phyloP scores from a whole-genome alignment of 1,284 basidiomycete genomes.

The Blastosporella zonata region DNA sequence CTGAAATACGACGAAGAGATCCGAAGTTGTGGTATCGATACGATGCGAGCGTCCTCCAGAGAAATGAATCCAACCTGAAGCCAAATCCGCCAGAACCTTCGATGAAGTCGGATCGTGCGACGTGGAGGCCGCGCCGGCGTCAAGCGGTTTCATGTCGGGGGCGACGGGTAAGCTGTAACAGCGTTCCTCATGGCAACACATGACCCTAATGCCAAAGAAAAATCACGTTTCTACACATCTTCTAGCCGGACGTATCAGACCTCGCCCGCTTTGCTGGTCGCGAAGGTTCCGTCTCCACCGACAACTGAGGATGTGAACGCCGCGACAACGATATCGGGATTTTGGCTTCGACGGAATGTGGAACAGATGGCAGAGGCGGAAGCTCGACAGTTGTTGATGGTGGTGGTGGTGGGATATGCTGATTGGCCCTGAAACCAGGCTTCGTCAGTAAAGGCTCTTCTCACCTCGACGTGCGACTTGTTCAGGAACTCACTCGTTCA shows the following conservation, averaged over 20 bases:
- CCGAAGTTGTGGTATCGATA: neutral
- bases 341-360: constrained; percentile 1
- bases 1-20: too few species aligned
- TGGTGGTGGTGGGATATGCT: neutral
- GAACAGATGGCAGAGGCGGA: constrained; percentile 8
- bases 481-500: constrained; percentile 10
- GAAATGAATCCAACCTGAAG: neutral
- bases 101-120: neutral
- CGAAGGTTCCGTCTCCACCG: constrained; percentile 2
- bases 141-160: neutral
- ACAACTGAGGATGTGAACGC: neutral
- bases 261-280: constrained; percentile 10
- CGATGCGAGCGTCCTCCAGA: neutral
- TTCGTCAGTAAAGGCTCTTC: neutral
- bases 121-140: neutral
- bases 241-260: neutral
- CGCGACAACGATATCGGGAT: constrained; percentile 5
- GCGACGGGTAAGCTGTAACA: neutral
- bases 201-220: neutral
- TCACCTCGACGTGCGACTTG: neutral
- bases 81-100: neutral
- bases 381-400: constrained; percentile 6
- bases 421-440: neutral
- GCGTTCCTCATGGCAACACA: neutral
- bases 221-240: neutral